Evolutionary conservation across 75 land plant genomes (phyloP).

Genomic region (Chamaecyparis obtusa): DNA sequence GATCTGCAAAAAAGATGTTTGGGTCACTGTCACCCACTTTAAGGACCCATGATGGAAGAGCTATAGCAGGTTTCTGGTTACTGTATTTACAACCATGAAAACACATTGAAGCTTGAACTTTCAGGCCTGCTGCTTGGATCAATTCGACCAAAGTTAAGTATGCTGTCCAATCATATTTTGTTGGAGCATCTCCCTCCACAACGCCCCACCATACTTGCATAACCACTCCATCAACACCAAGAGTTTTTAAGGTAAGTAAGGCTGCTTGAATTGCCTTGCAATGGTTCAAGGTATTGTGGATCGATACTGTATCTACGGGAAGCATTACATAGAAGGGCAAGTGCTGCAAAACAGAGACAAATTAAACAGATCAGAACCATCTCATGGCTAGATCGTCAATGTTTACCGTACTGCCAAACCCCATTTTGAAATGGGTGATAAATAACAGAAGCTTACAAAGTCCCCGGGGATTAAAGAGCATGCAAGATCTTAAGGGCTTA

Average conservation of each 20-base stretch:
- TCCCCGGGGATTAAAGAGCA: background rate
- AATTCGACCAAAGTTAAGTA: constrained; percentile 53
- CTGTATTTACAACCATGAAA: constrained; percentile 42
- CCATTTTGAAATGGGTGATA: background rate
- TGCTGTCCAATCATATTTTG: constrained; percentile 59
- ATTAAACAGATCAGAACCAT: background rate
- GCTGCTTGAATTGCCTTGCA: constrained; percentile 59
- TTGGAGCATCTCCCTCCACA: constrained; percentile 50
- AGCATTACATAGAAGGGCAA: constrained; percentile 67
- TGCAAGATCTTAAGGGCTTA: background rate
- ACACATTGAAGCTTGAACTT: constrained; percentile 59
- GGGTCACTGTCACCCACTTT: constrained; percentile 37
- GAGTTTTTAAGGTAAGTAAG: constrained; percentile 55
- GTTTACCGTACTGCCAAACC: background rate
- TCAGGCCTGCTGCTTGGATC: constrained; percentile 57
- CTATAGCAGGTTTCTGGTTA: constrained; percentile 18
- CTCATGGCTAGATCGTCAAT: background rate
- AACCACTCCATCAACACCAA: constrained; percentile 82
- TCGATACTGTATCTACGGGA: constrained; percentile 63
- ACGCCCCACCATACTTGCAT: constrained; percentile 81
- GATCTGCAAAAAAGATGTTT: constrained; percentile 52
- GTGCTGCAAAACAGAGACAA: constrained; percentile 7
- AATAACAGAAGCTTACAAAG: background rate
- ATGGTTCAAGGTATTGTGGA: constrained; percentile 50
- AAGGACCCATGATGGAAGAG: constrained; percentile 64